Evolutionary conservation across 1,284 basidiomycete species (phyloP), one percentile per base, ranked within the genome.

Genomic region (Cryptococcus sp.): DNA sequence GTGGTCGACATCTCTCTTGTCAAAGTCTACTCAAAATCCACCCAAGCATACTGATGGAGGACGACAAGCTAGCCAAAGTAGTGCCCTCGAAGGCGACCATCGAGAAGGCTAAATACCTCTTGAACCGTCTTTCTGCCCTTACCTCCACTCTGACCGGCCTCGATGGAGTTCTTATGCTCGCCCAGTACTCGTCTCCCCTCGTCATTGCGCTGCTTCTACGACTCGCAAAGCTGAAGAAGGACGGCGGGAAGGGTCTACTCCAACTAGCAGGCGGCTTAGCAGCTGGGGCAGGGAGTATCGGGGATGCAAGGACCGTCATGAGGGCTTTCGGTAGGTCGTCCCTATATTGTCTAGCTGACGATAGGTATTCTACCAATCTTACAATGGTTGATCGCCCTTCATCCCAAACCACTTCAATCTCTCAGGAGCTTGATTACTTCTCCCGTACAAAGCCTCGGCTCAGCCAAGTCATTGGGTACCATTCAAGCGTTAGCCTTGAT

Each of bases 271-370:
- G 56, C 22, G 70, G 69, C 13, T 60, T 67, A 59, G 62, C 53
- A 0, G 62, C 54, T 19, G 62, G 64, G 2, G 68, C 62, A 11
- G 63, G 52, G 21, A 57, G 63, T 47, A 56, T 74, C 5, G 60
- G 61, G 19, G 71, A 74, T 52, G 71, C 74, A 2, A 54, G 74
- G 54, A 66, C 69, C 16, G 59, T 74, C 57, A 74, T 73, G 66
- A 52, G 74, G 18, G 53, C 67, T 23, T 67, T 72, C 42, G 74
- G 74, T 74, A 45, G 56, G 72, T 61, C 1, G 7, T 25, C 19
- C 39, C 19, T 18, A n/a, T 42, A 23, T 40, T 16, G 34, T 21
- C 25, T 28, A 10, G 39, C 39, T 41, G 9, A 21, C 39, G 14
- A 9, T n/a, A 53, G 53, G 54, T 19, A n/a, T 74, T 7, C 52